phyloP scores from a whole-genome alignment of 176 grass and related monocot species.

The Elaeis guineensis region DNA sequence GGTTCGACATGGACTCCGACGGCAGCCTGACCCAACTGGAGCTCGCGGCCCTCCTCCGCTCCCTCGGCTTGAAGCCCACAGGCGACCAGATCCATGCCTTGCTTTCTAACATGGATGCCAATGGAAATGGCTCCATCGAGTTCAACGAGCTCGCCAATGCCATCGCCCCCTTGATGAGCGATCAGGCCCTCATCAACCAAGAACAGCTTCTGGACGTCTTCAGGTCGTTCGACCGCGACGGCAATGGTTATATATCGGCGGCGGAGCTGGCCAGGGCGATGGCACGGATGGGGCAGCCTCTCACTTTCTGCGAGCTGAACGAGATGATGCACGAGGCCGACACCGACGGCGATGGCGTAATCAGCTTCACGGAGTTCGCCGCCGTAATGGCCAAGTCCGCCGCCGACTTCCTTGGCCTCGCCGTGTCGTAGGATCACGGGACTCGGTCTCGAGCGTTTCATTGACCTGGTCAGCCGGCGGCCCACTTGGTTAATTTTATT shows the following conservation, averaged over 20 bases:
- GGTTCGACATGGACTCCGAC: slow-evolving; percentile 14
- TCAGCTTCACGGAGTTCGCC: slow-evolving; percentile 13
- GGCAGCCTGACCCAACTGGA: slow-evolving; percentile 9
- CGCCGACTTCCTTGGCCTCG: slow-evolving; percentile 4
- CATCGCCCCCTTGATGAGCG: slow-evolving; percentile 4
- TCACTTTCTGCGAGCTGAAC: slow-evolving; percentile 10
- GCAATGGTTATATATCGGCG: slow-evolving; percentile 12
- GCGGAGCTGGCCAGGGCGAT: slow-evolving; percentile 9
- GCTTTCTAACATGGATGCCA: slow-evolving; percentile 3
- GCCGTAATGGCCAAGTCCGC: slow-evolving; percentile 14
- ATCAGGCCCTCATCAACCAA: slow-evolving; percentile 2
- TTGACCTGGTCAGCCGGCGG: too few relatives aligned
- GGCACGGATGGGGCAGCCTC: slow-evolving; percentile 12
- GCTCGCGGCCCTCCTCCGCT: slow-evolving; percentile 15
- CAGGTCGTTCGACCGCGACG: slow-evolving; percentile 13
- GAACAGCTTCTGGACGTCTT: slow-evolving; percentile 14
- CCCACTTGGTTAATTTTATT: too few relatives aligned
- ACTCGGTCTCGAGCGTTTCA: too few relatives aligned
- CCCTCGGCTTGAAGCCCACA: slow-evolving; percentile 5
- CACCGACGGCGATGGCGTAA: slow-evolving; percentile 13
- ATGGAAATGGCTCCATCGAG: slow-evolving; percentile 12
- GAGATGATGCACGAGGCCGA: slow-evolving; percentile 13
- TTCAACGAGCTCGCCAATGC: slow-evolving; percentile 11
- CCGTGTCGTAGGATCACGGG: neutral
- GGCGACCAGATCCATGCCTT: slow-evolving; percentile 13